These are phyloP conservation scores for Boletus insuetus DNA, from an alignment of 768 basidiomycete species.

Conservation along the genomic window DNA sequence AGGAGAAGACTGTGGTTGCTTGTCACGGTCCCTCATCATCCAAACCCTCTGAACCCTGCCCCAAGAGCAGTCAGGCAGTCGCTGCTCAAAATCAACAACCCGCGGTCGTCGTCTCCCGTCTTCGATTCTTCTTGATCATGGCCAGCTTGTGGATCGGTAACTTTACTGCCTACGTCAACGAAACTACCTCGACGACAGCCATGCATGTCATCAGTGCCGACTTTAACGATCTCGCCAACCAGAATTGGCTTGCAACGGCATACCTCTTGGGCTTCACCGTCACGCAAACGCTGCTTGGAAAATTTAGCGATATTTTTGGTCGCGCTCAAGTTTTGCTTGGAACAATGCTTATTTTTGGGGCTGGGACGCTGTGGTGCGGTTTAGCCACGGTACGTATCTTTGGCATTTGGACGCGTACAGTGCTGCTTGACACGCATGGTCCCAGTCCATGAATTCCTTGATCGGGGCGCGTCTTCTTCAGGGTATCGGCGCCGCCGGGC, in stretches of 20 bases:
- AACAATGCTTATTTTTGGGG: conserved; percentile 35
- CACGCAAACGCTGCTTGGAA: conserved; percentile 34
- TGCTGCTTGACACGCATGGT: conserved; percentile 4
- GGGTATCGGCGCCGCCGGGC: conserved; percentile 37
- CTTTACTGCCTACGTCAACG: conserved; percentile 36
- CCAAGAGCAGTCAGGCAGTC: neutral
- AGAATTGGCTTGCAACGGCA: conserved; percentile 36
- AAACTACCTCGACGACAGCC: conserved; percentile 34
- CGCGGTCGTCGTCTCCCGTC: conserved; percentile 26
- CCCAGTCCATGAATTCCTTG: conserved; percentile 34
- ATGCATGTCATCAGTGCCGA: conserved; percentile 35
- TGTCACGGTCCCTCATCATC: neutral
- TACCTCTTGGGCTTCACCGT: conserved; percentile 37
- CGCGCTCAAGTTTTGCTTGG: conserved; percentile 33
- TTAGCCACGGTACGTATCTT: conserved; percentile 27
- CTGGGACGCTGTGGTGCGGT: conserved; percentile 34
- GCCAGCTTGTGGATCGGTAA: conserved; percentile 33
- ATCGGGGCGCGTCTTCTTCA: conserved; percentile 35
- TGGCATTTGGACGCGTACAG: neutral
- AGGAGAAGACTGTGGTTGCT: conserved; percentile 21
- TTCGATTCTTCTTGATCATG: conserved; percentile 35
- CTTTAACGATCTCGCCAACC: conserved; percentile 29
- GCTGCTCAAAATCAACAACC: conserved; percentile 16
- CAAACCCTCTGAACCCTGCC: neutral
- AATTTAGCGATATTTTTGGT: conserved; percentile 36